A percentile compares a stretch with the other conserved stretches of the same genome.
These are phyloP conservation scores for Plantago coronopus DNA, from an alignment of 305 asterid species.

Conservation along the genomic window DNA sequence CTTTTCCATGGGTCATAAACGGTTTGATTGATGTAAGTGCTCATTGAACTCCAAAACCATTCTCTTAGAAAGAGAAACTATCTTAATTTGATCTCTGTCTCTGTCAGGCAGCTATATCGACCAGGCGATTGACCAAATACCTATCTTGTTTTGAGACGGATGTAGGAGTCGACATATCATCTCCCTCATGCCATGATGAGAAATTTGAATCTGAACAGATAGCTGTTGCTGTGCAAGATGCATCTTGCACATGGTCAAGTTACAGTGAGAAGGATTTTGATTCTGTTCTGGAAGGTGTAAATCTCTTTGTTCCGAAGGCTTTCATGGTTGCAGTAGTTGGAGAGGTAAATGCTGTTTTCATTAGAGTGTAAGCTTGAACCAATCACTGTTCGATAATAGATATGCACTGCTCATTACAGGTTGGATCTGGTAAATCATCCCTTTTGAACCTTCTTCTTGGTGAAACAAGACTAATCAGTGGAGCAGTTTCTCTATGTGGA, in stretches of 20 bases:
- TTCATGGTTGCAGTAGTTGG: slow-evolving; percentile 77
- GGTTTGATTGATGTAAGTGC: slow-evolving; percentile 92
- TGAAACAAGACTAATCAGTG: slow-evolving; percentile 67
- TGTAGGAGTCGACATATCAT: slow-evolving; percentile 26
- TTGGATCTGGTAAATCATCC: slow-evolving; percentile 97
- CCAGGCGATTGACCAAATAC: slow-evolving; percentile 72
- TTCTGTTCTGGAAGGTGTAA: slow-evolving; percentile 55
- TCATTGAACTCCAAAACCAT: slow-evolving; percentile 17
- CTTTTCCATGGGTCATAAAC: slow-evolving; percentile 99
- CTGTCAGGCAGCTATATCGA: slow-evolving; percentile 78
- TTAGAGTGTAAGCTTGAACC: background rate
- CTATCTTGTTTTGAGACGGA: slow-evolving; percentile 62
- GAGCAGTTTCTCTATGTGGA: slow-evolving; percentile 50
- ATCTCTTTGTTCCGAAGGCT: slow-evolving; percentile 65
- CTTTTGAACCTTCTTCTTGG: slow-evolving; percentile 68
- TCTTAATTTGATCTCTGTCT: slow-evolving; percentile 15
- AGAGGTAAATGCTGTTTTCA: slow-evolving; percentile 52
- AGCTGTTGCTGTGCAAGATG: slow-evolving; percentile 55
- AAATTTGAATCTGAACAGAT: slow-evolving; percentile 37
- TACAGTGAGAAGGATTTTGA: slow-evolving; percentile 48
- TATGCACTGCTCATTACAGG: slow-evolving; percentile 41
- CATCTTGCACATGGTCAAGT: slow-evolving; percentile 85
- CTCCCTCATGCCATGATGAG: slow-evolving; percentile 28
- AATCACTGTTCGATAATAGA: background rate
- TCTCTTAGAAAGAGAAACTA: slow-evolving; percentile 10